Base-by-base conservation (phyloP, 2,329 filamentous ascomycete species). In the Trichoderma polysporum region DNA sequence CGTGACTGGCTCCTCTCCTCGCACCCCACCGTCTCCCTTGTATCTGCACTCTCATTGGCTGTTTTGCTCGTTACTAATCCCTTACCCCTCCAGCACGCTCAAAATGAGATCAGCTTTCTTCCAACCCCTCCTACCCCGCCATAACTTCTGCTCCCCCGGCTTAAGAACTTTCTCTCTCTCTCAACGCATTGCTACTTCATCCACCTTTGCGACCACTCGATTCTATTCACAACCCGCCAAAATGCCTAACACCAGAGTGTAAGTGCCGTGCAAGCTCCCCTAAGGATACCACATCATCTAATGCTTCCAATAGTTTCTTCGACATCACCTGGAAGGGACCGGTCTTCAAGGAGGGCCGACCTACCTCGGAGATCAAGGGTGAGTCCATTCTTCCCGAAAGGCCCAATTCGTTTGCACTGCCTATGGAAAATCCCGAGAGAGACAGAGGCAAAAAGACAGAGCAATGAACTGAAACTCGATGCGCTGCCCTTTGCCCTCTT, bases 311-410 rank as follows among this genome's bases (percentile, higher is more conserved):
- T 60, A 88, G 85, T 76, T 92, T 83, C 84, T 93, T 94, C 83
- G 90, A 94, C 70, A 77, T 91, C 69, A 78, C 84, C 78, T 92
- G 90, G 90, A 84, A 88, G 77, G 91, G 91, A 71, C 91, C 91
- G 71, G 84, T 88, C 78, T 74, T 96, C 73, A 82, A 91, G 77
- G 82, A 84, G 79, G 82, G 80, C 78, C 78, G 79, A 68, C 80
- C 85, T 73, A 90, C 87, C 71, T 71, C 79, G 33, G 77, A 79
- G 59, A 79, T 88, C 70, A 82, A 88, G 82, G 76, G 91, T 92
- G 85, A 84, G 87, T 71, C 64, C 15, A 35, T 66, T 47, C 50
- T 52, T 41, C 69, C 67, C 60, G 12, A n/a, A 19, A 50, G 25
- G 50, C 53, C 49, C 45, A 53, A 37, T 62, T 33, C 31, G 58